These are phyloP conservation scores for Trypanosoma congolense DNA, from an alignment of 208 protist species.

Conservation along the genomic window DNA sequence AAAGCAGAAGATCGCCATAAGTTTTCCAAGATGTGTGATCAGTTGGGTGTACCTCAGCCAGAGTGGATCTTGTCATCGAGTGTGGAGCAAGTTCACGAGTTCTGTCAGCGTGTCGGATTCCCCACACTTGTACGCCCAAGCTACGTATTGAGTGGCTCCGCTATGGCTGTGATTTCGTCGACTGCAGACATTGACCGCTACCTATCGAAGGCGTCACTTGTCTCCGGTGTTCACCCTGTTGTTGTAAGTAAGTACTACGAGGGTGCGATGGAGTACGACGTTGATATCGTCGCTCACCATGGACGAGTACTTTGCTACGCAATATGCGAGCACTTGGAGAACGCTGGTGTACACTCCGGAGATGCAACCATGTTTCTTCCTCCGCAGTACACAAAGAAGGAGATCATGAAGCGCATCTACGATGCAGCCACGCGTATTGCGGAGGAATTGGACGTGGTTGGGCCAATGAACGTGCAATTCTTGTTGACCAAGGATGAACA, in stretches of 20 bases:
- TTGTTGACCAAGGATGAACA: slow-evolving; percentile 94
- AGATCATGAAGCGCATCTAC: slow-evolving; percentile 80
- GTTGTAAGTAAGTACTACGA: slow-evolving; percentile 98
- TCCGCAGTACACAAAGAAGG: slow-evolving; percentile 81
- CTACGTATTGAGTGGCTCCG: slow-evolving; percentile 97
- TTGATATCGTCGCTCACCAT: slow-evolving; percentile 97
- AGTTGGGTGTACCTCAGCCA: slow-evolving; percentile 94
- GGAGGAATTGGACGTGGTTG: slow-evolving; percentile 88
- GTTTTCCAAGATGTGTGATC: slow-evolving; percentile 92
- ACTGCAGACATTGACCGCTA: slow-evolving; percentile 90
- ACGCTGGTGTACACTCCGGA: slow-evolving; percentile 97
- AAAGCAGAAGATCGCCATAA: slow-evolving; percentile 96
- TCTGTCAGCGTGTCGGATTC: slow-evolving; percentile 91
- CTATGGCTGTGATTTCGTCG: slow-evolving; percentile 95
- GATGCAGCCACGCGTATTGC: slow-evolving; percentile 86
- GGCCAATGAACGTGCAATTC: slow-evolving; percentile 99
- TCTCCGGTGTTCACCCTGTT: slow-evolving; percentile 90
- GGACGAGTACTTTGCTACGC: slow-evolving; percentile 94
- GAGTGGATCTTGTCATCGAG: slow-evolving; percentile 93
- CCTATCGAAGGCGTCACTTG: slow-evolving; percentile 87
- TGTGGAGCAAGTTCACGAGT: slow-evolving; percentile 85
- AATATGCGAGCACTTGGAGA: slow-evolving; percentile 98
- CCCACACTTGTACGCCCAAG: slow-evolving; percentile 94
- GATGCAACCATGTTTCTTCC: slow-evolving; percentile 96
- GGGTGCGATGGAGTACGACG: slow-evolving; percentile 97